Evolutionary conservation across 139 green algal genomes (phyloP), one percentile per base, ranked within the genome.

Genomic region (Deuterostichococcus epilithicus): DNA sequence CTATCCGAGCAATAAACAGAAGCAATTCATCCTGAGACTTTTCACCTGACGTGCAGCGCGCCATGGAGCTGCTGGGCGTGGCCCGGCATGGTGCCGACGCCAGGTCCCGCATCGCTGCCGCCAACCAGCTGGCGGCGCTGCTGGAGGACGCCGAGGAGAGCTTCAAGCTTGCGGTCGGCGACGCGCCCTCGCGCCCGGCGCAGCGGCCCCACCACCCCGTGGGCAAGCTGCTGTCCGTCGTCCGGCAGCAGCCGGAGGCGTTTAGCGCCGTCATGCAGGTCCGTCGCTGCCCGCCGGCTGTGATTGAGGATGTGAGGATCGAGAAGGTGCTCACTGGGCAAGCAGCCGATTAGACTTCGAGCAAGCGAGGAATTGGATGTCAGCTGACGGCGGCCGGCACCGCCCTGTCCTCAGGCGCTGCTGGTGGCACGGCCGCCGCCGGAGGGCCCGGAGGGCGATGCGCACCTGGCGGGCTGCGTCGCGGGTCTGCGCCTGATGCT

Each of bases 401-500:
- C 42, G 42, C 8, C 42, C 42, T 13, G 10, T 52, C 10, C 42
- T 8, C 42, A 52, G 42, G 42, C 42, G 42, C 42, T 52, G 42
- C 10, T 52, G 42, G 13, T 13, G 42, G 10, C 42, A 23, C 42
- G 42, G 42, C 42, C 42, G 42, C 42, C 42, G 42, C 10, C 10
- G 42, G 42, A 79, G 26, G 10, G 35, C 3, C 23, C 33, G 59
- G 30, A 73, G 33, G 34, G 35, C 2, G 39, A 33, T 33, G 71
- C 35, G 70, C 22, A 52, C 37, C 42, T 72, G 58, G 28, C 23
- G 59, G 45, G 39, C 3, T 38, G 32, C 22, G 88, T 85, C 15
- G 82, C 78, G 34, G 84, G 76, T 1, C 68, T 88, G 74, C 84
- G 86, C 23, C 79, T 92, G 65, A 33, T 89, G 66, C 72, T 82